Base-by-base conservation (phyloP, 2,329 filamentous ascomycete genomes). In the Phaeomoniella chlamydospora region DNA sequence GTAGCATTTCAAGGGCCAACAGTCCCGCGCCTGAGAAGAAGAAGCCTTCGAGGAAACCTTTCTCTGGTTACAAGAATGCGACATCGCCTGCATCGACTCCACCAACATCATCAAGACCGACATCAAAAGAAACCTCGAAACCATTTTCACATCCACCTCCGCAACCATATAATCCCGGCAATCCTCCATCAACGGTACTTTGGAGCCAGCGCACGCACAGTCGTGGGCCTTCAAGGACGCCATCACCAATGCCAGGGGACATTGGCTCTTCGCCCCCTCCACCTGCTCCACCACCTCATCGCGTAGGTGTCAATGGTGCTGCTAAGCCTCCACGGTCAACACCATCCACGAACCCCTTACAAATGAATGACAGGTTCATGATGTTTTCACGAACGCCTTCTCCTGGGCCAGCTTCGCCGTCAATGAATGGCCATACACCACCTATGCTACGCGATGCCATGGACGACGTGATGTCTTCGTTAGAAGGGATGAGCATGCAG, bases 381-480 rank as follows among this genome's bases (percentile, higher is more conserved):
- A 52, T 5, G 13, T 37, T 49, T 30, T 70, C 74, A 2, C 61
- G 71, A 41, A 67, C 56, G 43, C 65, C 66, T 4, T 83, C 81
- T 1, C 78, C 80, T 1, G 67, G 64, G 22, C 78, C 77, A 2
- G 74, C 74, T 3, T 86, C 84, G 4, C 76, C 81, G 2, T 73
- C 68, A 32, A 63, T 65, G 29, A 72, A 68, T 31, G 76, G 75
- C 2, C 64, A 83, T 54, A 98, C 90, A 0, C 90, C 90, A 1
- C 96, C 90, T 2, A 90, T 90, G 0, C 63, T 98, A 3, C 72
- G 90, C 40, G 85, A 87, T 55, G 90, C 90, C 1, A 98, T 98
- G 86, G 88, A 96, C 51, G 88, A 92, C 56, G 87, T 98, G 3
- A 94, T 96, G 75, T 85, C 90, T 45, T 92, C 90, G 38, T 60